A percentile compares a stretch with the other conserved stretches of the same genome.
These are phyloP conservation scores for Aureobasidium sp. DNA, from an alignment of 2,329 filamentous ascomycete genomes.

Conservation along the genomic window DNA sequence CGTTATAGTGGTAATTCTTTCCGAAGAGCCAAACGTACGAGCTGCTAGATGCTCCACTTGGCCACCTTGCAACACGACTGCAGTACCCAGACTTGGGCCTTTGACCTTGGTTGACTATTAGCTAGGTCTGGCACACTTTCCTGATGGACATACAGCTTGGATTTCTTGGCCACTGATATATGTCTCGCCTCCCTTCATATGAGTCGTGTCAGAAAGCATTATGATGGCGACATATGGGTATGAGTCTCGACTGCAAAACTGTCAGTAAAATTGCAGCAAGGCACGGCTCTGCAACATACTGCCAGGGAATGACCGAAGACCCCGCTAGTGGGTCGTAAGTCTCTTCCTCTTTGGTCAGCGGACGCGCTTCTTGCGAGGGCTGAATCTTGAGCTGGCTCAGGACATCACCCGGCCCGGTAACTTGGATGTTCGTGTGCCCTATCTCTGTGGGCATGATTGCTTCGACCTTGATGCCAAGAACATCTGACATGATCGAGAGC, in stretches of 20 bases:
- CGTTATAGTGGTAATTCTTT: neutral
- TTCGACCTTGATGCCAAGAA: neutral
- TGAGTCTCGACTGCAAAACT: neutral
- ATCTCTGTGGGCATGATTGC: neutral
- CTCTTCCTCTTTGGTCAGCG: neutral
- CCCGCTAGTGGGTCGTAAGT: neutral
- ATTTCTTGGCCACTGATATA: neutral
- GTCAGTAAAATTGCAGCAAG: neutral
- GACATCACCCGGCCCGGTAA: neutral
- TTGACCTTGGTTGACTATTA: neutral
- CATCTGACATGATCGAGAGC: neutral
- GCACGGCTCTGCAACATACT: neutral
- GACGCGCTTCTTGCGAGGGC: neutral
- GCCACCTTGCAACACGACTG: neutral
- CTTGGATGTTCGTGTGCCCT: neutral
- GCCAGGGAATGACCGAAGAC: neutral
- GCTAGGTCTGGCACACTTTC: neutral
- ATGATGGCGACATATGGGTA: neutral
- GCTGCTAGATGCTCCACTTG: neutral
- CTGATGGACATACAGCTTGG: neutral
- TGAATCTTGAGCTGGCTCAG: neutral
- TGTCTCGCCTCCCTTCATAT: neutral
- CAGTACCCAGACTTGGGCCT: neutral
- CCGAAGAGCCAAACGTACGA: neutral
- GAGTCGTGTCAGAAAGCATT: neutral